These are phyloP conservation scores for Paracoccidioides brasiliensis DNA, from an alignment of 2,329 filamentous ascomycete genomes.

Conservation along the genomic window DNA sequence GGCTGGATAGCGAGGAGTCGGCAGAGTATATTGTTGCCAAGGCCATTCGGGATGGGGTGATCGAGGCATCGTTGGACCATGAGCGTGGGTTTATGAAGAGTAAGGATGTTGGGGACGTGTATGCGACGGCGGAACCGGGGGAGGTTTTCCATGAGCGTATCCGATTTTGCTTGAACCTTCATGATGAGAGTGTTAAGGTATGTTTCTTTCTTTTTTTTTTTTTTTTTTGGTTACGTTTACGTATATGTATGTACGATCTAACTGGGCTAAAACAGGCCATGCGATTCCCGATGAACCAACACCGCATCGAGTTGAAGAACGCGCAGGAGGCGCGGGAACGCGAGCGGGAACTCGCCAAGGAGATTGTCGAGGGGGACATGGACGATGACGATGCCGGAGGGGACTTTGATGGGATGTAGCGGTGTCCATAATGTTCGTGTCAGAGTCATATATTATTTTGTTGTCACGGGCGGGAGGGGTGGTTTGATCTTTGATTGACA, in stretches of 20 bases:
- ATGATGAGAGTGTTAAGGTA: constrained; percentile 98
- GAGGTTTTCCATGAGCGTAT: constrained; percentile 98
- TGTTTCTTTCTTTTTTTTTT: constrained; percentile 16
- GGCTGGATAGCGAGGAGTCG: constrained; percentile 88
- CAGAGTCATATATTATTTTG: constrained; percentile 2
- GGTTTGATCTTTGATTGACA: no score
- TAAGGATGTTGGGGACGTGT: constrained; percentile 90
- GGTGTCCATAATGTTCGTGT: not conserved
- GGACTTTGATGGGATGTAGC: constrained; percentile 88
- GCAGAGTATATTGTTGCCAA: constrained; percentile 99
- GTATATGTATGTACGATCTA: constrained; percentile 12
- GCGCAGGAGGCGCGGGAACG: constrained; percentile 95
- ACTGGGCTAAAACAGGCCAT: constrained; percentile 53
- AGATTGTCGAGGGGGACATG: constrained; percentile 94
- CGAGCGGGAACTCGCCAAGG: constrained; percentile 93
- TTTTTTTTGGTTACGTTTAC: not conserved
- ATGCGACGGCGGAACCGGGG: constrained; percentile 86
- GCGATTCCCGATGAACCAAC: constrained; percentile 99
- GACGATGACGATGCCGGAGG: constrained; percentile 93
- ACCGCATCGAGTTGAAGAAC: constrained; percentile 91
- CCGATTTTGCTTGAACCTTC: constrained; percentile 73
- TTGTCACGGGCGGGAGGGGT: not conserved
- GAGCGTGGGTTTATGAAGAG: constrained; percentile 98
- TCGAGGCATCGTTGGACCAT: constrained; percentile 86
- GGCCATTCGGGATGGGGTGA: constrained; percentile 93